Percentiles rank a stretch among this genome's conserved stretches.
These are phyloP conservation scores for Chaetomiaceae sp. DNA, from an alignment of 2,329 filamentous ascomycete species.

Conservation along the genomic window DNA sequence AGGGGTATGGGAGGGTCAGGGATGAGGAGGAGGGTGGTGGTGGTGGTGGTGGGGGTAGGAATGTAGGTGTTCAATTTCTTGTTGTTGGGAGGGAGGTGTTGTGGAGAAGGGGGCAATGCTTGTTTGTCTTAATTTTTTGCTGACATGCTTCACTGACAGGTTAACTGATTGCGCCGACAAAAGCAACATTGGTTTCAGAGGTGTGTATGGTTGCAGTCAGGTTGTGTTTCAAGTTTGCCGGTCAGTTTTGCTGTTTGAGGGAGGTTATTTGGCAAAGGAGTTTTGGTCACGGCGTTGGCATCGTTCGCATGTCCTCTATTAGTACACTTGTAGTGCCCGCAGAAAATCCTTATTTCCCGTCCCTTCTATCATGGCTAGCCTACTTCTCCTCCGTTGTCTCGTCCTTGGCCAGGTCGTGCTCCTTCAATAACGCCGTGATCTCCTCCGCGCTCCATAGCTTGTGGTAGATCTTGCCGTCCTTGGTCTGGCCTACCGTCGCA, in stretches of 20 bases:
- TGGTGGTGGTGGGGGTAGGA: slow-evolving; percentile 23
- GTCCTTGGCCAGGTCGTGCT: slow-evolving; percentile 89
- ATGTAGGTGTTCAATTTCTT: slow-evolving; percentile 33
- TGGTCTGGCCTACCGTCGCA: slow-evolving; percentile 92
- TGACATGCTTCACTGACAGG: slow-evolving; percentile 15
- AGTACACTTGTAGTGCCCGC: slow-evolving; percentile 28
- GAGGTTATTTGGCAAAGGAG: background rate
- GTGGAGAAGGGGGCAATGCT: slow-evolving; percentile 25
- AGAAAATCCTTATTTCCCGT: slow-evolving; percentile 9
- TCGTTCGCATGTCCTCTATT: slow-evolving; percentile 26
- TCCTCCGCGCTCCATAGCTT: slow-evolving; percentile 95
- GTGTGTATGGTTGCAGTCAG: no score
- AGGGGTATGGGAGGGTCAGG: slow-evolving; percentile 39
- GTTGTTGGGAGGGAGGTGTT: slow-evolving; percentile 12
- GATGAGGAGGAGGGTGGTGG: slow-evolving; percentile 49
- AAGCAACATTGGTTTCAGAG: no score
- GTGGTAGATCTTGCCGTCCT: slow-evolving; percentile 95
- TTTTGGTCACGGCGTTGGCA: slow-evolving; percentile 13
- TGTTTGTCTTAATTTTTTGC: background rate
- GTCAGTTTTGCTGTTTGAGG: no score
- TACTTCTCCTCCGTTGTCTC: slow-evolving; percentile 66
- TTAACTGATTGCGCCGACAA: slow-evolving; percentile 4
- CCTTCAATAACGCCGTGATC: slow-evolving; percentile 88
- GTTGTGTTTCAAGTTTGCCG: no score
- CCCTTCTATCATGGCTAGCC: slow-evolving; percentile 7